A percentile compares a stretch with the other conserved stretches of the same genome.
phyloP scores from a whole-genome alignment of 1,284 basidiomycete genomes.

The Hymenochaete sp. region DNA sequence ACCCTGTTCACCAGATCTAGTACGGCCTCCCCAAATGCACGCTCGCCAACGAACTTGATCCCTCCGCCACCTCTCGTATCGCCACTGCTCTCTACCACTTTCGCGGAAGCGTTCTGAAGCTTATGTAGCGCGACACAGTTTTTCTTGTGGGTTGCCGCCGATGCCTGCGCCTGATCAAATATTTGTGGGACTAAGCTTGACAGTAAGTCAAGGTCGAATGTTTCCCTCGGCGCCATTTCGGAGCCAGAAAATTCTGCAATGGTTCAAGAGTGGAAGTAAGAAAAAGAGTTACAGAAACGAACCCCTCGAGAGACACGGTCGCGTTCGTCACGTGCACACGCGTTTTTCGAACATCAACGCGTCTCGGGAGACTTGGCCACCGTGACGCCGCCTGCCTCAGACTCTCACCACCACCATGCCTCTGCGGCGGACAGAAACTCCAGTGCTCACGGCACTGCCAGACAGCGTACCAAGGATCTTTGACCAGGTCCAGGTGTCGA shows the following conservation, averaged over 20 bases:
- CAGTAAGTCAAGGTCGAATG: constrained; percentile 14
- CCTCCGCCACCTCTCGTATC: constrained; percentile 9
- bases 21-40: constrained; percentile 12
- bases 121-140: constrained; percentile 17
- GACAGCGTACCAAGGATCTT: constrained; percentile 50
- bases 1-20: constrained; percentile 17
- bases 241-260: background rate
- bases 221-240: constrained; percentile 10
- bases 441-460: constrained; percentile 20
- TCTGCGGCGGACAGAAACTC: constrained; percentile 7
- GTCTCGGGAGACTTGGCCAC: background rate
- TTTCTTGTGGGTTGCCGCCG: constrained; percentile 18
- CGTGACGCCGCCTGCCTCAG: background rate
- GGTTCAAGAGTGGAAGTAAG: background rate
- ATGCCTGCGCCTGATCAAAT: constrained; percentile 17
- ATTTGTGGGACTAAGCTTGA: constrained; percentile 8
- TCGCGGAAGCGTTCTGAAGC: constrained; percentile 13
- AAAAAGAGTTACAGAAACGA: background rate
- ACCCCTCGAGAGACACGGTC: background rate
- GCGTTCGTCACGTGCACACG: background rate
- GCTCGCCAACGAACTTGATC: constrained; percentile 15
- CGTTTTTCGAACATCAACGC: background rate
- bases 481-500: constrained; percentile 75
- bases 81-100: constrained; percentile 7
- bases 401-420: constrained; percentile 10